Evolutionary conservation across 345 rosid genomes (phyloP), one percentile per base, ranked within the genome.

Genomic region (Ailanthus altissimus): DNA sequence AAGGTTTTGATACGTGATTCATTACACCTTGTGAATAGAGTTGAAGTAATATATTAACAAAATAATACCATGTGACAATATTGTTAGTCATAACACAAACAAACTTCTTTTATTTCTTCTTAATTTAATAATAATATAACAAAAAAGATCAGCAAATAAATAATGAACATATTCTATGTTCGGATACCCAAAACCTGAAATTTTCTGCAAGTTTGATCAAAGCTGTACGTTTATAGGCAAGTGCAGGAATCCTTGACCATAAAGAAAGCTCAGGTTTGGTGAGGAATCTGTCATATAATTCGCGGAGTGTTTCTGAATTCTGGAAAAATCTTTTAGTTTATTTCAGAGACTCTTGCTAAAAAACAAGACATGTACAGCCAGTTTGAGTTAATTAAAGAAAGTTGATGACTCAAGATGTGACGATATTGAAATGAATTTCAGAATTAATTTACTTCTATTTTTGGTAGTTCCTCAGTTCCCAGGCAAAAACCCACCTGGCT

Each of bases 211-310:
- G 73, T 50, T 26, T 69, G 21, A 43, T 8, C 18, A 40, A 32
- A 32, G 1, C 38, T 32, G 38, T 32, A 3, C 3, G 38, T 32
- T 1, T 32, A 1, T 32, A 32, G 38, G 38, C 45, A 15, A 32
- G 9, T 73, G 16, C 56, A 45, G 28, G 76, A 73, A 45, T 73
- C 67, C 67, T 60, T 60, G 58, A 61, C 68, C 16, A 12, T 6
- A n/a, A 61, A 20, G 59, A 61, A 61, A 51, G 62, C 46, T 15
- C 67, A 61, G 46, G 68, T 73, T 47, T 45, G 56, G 26, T 16
- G 51, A 32, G 61, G 68, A 49, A 73, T 73, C 76, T 73, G 68
- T 20, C 58, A 60, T 72, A 25, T 36, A 58, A 72, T 43, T 57
- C 65, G 75, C 25, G 75, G 74, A 72, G 65, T 42, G n/a, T 21